Conservation (phyloP, 192 early-diverging fungal species). For the Jimgerdemannia lactiflua region DNA sequence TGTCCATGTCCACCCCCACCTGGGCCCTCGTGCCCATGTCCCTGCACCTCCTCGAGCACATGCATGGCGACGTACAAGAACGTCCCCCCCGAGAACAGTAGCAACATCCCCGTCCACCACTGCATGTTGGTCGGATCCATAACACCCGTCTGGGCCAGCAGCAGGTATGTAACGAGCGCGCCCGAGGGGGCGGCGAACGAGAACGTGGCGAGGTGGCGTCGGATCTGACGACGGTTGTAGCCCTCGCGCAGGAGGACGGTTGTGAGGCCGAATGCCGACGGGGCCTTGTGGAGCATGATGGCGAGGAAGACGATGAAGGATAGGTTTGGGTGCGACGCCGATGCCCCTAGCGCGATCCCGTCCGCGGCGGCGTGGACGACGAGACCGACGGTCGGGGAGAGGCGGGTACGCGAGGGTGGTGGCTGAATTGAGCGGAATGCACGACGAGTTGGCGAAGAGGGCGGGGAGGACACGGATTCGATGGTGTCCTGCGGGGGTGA, state of each 20-base stretch:
- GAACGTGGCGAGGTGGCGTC: slow-evolving; percentile 77
- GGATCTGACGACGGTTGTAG: slow-evolving; percentile 57
- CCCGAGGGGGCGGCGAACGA: slow-evolving; percentile 82
- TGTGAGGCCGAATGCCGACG: slow-evolving; percentile 87
- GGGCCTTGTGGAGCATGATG: slow-evolving; percentile 96
- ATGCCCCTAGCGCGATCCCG: slow-evolving; percentile 92
- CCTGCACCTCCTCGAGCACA: slow-evolving; percentile 51
- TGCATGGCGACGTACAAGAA: slow-evolving; percentile 93
- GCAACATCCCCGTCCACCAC: slow-evolving; percentile 77
- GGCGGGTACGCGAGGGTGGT: slow-evolving; percentile 32
- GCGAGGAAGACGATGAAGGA: slow-evolving; percentile 88
- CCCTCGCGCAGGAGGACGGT: slow-evolving; percentile 85
- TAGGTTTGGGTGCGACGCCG: slow-evolving; percentile 59
- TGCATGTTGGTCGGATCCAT: slow-evolving; percentile 39
- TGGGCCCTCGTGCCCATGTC: slow-evolving; percentile 2
- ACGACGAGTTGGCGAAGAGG: slow-evolving; percentile 46
- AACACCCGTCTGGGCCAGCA: slow-evolving; percentile 34
- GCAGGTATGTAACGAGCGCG: slow-evolving; percentile 57
- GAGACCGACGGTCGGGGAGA: slow-evolving; percentile 79
- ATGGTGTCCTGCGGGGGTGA: slow-evolving; percentile 95
- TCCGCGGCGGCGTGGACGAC: slow-evolving; percentile 96
- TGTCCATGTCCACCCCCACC: not conserved
- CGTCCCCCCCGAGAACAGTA: slow-evolving; percentile 88
- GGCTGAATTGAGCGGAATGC: not conserved
- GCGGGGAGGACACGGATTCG: slow-evolving; percentile 85